Base-by-base conservation (phyloP, 116 monocot genomes). In the Phalaenopsis hybrid region DNA sequence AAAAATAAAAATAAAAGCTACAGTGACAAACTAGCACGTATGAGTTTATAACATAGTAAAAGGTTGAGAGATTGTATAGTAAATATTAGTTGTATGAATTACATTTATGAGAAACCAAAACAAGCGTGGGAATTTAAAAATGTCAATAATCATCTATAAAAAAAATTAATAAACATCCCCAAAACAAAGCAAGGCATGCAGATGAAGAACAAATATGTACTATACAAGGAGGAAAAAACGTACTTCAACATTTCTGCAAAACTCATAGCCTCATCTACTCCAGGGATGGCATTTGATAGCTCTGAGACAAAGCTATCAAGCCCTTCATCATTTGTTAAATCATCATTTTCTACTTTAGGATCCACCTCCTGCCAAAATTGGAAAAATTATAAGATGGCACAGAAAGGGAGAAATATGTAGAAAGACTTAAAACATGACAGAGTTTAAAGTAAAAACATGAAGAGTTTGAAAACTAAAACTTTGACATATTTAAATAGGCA, bases 201-300 rank as follows among this genome's bases (percentile, higher is more conserved):
- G 6, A 75, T 75, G 17, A 31, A 72, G 37, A 52, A 57, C 44
- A 13, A 2, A 8, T 59, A 43, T 43, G 61, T 9, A 79, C 3
- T 49, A 43, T 59, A 61, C 20, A 63, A 6, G 63, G 18, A 52
- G 7, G 31, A 48, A 43, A 45, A 31, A 61, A 83, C 92, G 83
- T 74, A 91, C 94, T 98, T 98, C 16, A 98, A 85, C 98, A 98
- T 98, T 79, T 98, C 98, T 50, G 98, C 98, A 83, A 98, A 98
- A 78, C 95, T 98, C 98, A 95, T 93, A 76, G 98, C 98, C 77
- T 98, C 98, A 80, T 95, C 95, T 59, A 98, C 90, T 74, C 98
- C 98, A 83, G 98, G 98, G 81, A 98, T 95, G 17, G 98, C 93
- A 90, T 95, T 92, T 46, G 93, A 88, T 33, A 98, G 43, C 49